A percentile compares a stretch with the other conserved stretches of the same genome.
Conservation (phyloP, 441 rosid genomes). For the Arabidopsis lyrata region DNA sequence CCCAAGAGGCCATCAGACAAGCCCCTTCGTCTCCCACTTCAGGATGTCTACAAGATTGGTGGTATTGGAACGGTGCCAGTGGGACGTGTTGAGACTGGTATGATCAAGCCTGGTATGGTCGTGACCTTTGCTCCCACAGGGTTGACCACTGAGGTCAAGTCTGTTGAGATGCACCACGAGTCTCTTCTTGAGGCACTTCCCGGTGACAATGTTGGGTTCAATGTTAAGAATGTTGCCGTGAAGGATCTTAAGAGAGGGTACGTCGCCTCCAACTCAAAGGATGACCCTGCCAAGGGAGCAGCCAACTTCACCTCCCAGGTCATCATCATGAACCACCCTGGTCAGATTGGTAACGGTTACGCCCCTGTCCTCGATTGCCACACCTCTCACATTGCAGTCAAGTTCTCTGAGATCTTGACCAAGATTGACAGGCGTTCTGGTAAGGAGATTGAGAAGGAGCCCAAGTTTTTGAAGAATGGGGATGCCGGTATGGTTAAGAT, state of each 20-base stretch:
- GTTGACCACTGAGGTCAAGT: slow-evolving; percentile 71
- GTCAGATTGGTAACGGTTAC: slow-evolving; percentile 63
- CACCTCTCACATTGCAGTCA: slow-evolving; percentile 57
- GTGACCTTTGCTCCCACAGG: slow-evolving; percentile 70
- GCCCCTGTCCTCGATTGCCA: slow-evolving; percentile 69
- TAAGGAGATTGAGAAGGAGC: too few species aligned
- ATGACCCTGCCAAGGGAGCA: slow-evolving; percentile 63
- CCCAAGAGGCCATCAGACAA: slow-evolving; percentile 85
- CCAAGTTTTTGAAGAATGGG: too few species aligned
- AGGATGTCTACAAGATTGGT: slow-evolving; percentile 83
- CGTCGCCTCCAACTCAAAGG: slow-evolving; percentile 71
- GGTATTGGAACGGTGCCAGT: slow-evolving; percentile 79
- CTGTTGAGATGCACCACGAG: slow-evolving; percentile 66
- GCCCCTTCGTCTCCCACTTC: slow-evolving; percentile 85
- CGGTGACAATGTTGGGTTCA: slow-evolving; percentile 73
- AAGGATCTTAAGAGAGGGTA: slow-evolving; percentile 78
- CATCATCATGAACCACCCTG: slow-evolving; percentile 43
- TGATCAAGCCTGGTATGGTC: slow-evolving; percentile 69
- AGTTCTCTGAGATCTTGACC: too few species aligned
- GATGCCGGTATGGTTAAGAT: too few species aligned
- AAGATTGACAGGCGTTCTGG: too few species aligned
- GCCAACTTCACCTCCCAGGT: slow-evolving; percentile 67
- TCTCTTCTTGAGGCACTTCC: slow-evolving; percentile 67
- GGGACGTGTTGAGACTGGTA: slow-evolving; percentile 66
- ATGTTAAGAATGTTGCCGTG: slow-evolving; percentile 71